Percentiles rank a stretch among this genome's conserved stretches.
phyloP scores from a whole-genome alignment of 352 stramenopile genomes.

The Pythium insidiosum region DNA sequence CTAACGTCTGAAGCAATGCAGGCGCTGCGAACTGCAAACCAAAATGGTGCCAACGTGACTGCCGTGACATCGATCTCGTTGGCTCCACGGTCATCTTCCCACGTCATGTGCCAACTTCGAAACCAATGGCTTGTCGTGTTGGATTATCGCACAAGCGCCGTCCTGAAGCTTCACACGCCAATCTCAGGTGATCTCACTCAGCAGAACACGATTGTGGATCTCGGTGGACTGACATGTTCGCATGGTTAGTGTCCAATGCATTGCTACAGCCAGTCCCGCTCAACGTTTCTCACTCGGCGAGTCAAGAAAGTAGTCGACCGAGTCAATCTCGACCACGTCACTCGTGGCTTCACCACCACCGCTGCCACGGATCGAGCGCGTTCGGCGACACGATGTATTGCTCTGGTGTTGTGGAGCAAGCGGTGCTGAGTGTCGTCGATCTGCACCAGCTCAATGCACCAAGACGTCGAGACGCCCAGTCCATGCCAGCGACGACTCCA shows the following conservation, averaged over 20 bases:
- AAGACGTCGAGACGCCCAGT: too few relatives aligned
- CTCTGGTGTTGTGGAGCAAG: conserved; percentile 27
- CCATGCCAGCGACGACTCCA: too few relatives aligned
- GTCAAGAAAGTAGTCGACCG: too few relatives aligned
- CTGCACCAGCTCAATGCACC: conserved; percentile 25
- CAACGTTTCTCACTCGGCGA: conserved; percentile 21
- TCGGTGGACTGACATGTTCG: too few relatives aligned
- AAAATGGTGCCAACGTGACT: conserved; percentile 23
- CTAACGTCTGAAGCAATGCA: conserved; percentile 1
- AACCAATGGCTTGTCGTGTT: conserved; percentile 68
- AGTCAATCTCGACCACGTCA: conserved; percentile 22
- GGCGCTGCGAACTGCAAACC: conserved; percentile 6
- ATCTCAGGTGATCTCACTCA: too few relatives aligned
- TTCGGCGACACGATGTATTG: conserved; percentile 52
- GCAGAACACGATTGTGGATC: too few relatives aligned
- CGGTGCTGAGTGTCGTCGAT: conserved; percentile 40
- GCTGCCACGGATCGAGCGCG: conserved; percentile 30
- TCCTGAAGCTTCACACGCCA: conserved; percentile 55
- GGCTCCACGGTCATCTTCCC: conserved; percentile 9
- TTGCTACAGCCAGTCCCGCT: conserved; percentile 6
- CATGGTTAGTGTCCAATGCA: too few relatives aligned
- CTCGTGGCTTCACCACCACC: conserved; percentile 49
- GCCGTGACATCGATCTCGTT: conserved; percentile 29
- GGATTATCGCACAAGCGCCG: conserved; percentile 23
- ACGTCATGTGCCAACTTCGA: conserved; percentile 52